Evolutionary conservation across 768 basidiomycete species (phyloP).

Genomic region (Pleurotus tuoliensis): DNA sequence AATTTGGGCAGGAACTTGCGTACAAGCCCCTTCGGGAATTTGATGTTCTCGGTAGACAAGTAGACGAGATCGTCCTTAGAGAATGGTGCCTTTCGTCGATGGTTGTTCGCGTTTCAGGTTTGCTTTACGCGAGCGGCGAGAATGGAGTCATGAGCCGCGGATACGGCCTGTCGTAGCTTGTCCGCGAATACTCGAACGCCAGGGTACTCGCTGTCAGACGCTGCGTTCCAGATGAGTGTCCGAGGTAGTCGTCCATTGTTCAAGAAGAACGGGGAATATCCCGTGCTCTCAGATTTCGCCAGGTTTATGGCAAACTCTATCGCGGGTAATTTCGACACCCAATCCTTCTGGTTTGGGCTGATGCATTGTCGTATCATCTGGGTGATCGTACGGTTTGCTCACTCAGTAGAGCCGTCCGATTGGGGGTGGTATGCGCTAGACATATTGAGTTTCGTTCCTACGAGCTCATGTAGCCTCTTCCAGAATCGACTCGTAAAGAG

Average conservation of each 20-base stretch:
- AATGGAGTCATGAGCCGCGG: slow-evolving; percentile 27
- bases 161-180: slow-evolving; percentile 13
- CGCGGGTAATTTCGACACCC: too few species aligned
- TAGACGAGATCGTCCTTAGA: slow-evolving; percentile 1
- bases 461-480: slow-evolving; percentile 13
- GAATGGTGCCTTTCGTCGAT: slow-evolving; percentile 3
- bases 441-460: slow-evolving; percentile 20
- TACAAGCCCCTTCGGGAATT: slow-evolving; percentile 17
- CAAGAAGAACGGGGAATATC: too few species aligned
- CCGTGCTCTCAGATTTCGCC: slow-evolving; percentile 21
- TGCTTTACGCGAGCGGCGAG: neutral
- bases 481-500: slow-evolving; percentile 1
- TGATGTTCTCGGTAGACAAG: slow-evolving; percentile 22
- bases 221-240: too few species aligned
- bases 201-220: slow-evolving; percentile 1
- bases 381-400: slow-evolving; percentile 24
- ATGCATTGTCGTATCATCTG: slow-evolving; percentile 25
- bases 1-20: slow-evolving; percentile 29
- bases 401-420: slow-evolving; percentile 7
- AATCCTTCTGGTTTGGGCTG: slow-evolving; percentile 12
- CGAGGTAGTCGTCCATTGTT: too few species aligned
- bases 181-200: slow-evolving; percentile 21
- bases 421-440: slow-evolving; percentile 12
- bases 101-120: slow-evolving; percentile 1
- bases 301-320: too few species aligned